Evolutionary conservation across 2,329 filamentous ascomycete species (phyloP).

Genomic region (Bipolaris zeicola): DNA sequence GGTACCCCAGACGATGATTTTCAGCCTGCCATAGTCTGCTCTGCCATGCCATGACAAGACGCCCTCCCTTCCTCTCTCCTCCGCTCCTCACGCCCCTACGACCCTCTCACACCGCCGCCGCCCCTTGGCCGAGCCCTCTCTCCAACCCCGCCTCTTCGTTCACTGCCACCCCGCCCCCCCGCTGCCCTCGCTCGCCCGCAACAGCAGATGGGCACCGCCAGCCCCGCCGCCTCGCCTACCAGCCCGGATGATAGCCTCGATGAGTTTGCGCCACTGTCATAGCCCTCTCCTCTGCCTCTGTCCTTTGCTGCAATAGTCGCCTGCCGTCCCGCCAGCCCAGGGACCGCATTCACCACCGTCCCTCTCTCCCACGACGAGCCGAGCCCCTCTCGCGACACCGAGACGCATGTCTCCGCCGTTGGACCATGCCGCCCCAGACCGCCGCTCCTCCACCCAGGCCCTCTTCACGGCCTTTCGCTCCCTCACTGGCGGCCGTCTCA

Average conservation of each 20-base stretch:
- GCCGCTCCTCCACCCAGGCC: conserved; percentile 46
- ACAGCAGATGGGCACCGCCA: conserved; percentile 22
- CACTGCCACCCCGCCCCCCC: background rate
- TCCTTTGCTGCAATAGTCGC: conserved; percentile 2
- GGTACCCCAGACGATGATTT: conserved; percentile 23
- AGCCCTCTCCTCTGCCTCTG: conserved; percentile 9
- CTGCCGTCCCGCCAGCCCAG: background rate
- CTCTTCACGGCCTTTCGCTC: conserved; percentile 48
- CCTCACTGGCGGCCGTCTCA: conserved; percentile 45
- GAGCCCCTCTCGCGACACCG: conserved; percentile 7
- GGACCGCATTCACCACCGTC: background rate
- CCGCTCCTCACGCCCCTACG: conserved; percentile 5
- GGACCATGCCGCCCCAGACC: conserved; percentile 46
- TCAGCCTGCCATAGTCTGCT: conserved; percentile 9
- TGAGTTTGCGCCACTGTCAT: conserved; percentile 23
- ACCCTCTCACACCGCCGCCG: too few species aligned
- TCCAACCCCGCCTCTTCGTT: conserved; percentile 1
- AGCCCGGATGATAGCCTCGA: conserved; percentile 26
- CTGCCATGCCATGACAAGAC: conserved; percentile 12
- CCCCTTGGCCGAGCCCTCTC: background rate
- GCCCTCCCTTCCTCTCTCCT: background rate
- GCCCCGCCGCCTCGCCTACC: conserved; percentile 21
- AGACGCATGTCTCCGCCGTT: conserved; percentile 47
- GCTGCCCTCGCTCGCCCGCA: conserved; percentile 1
- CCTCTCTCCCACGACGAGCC: background rate